Evolutionary conservation across 2,329 filamentous ascomycete genomes (phyloP), one percentile per base, ranked within the genome.

Genomic region (Curvularia sp.): DNA sequence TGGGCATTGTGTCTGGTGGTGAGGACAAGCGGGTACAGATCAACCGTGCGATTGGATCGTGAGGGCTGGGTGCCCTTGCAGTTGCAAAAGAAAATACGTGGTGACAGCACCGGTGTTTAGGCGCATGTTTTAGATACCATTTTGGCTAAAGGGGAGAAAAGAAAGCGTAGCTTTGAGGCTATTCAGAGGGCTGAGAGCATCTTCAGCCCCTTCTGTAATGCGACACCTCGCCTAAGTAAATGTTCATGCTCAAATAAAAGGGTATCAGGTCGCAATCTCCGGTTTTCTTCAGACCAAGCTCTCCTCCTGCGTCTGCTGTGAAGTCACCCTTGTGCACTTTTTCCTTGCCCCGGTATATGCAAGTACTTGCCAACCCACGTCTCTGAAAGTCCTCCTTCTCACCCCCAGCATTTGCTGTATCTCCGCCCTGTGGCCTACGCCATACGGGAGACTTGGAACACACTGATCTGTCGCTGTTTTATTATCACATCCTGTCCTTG

Each of bases 11-110:
- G 43, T 96, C 91, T 71, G 93, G 83, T 42, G 93, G 94, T 15
- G 93, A 98, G 83, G 95, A 99, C 74, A 97, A 95, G 81, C 88
- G 87, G 80, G 88, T 99, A 70, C 95, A 99, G 82, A 87, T 99
- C 60, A 97, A 99, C 61, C 64, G 72, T 27, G 62, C 69, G 8
- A 56, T 70, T 25, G 67, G 66, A 9, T 63, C 60, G 28, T 67
- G 58, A 55, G 19, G 2, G 39, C 2, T n/a, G 15, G 34, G 1
- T 38, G 34, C 8, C n/a, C 7, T n/a, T 36, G 34, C 36, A 39
- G 12, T 42, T 27, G 39, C 39, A 28, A 8, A 28, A 43, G 18
- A 28, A 45, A 27, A 27, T 25, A 43, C 1, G 12, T 21, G 9
- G 25, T 46, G n/a, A 19, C n/a, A 46, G 43, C 18, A 30, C 21